Conservation (phyloP, 2,329 filamentous ascomycete genomes). For the Sodiomyces alkalinus region DNA sequence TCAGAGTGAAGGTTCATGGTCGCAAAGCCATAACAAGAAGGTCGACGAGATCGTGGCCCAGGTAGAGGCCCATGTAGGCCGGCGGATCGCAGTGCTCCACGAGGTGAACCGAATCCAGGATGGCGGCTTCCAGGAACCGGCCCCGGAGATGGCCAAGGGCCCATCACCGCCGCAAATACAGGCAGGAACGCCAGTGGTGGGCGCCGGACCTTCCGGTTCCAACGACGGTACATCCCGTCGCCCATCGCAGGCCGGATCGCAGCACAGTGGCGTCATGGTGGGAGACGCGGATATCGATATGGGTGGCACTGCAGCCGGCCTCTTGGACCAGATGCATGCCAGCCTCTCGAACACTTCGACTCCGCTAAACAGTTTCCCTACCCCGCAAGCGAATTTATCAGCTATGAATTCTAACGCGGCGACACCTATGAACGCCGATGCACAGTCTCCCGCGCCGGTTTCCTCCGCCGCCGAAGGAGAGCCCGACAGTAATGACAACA, state of each 20-base stretch:
- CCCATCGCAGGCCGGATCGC: constrained; percentile 39
- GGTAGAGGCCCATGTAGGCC: constrained; percentile 56
- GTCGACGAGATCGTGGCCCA: constrained; percentile 62
- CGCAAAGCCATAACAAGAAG: constrained; percentile 31
- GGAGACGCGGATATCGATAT: constrained; percentile 50
- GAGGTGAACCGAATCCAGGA: constrained; percentile 59
- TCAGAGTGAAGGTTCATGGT: constrained; percentile 25
- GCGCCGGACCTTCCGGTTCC: constrained; percentile 10
- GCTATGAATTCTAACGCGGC: constrained; percentile 38
- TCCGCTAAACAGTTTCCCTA: constrained; percentile 42
- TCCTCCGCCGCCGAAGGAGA: constrained; percentile 12
- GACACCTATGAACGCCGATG: constrained; percentile 36
- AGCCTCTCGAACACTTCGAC: constrained; percentile 45
- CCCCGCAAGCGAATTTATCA: constrained; percentile 44
- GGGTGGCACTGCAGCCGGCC: constrained; percentile 45
- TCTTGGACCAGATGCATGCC: constrained; percentile 55
- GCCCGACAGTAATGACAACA: constrained; percentile 4
- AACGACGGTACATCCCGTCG: constrained; percentile 33
- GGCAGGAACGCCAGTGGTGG: constrained; percentile 9
- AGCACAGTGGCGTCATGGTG: constrained; percentile 37
- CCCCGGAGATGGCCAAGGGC: constrained; percentile 24
- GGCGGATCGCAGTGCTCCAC: constrained; percentile 47
- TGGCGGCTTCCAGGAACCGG: constrained; percentile 56
- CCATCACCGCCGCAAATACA: constrained; percentile 11
- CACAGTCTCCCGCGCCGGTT: constrained; percentile 27